Evolutionary conservation across 1,284 basidiomycete genomes (phyloP).

Genomic region (Ustilago curta): DNA sequence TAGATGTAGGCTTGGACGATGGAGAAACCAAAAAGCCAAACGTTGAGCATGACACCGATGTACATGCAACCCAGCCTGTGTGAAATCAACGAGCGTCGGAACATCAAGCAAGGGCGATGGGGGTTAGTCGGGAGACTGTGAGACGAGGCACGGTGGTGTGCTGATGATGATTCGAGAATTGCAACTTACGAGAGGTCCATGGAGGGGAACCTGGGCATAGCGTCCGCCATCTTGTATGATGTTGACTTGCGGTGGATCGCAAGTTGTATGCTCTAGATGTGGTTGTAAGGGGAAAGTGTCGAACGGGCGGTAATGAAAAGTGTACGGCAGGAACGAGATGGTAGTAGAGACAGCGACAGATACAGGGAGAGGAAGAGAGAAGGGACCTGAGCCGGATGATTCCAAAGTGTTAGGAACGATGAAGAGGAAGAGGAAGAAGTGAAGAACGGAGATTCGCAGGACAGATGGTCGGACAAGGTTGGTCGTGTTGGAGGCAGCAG

Average conservation of each 20-base stretch:
- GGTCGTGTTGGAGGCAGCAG: slow-evolving; percentile 1
- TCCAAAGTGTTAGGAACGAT: background rate
- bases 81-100: background rate
- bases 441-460: background rate
- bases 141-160: background rate
- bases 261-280: background rate
- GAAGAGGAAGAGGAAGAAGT: background rate
- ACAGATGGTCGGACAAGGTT: background rate
- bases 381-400: background rate
- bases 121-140: background rate
- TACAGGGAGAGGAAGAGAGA: background rate
- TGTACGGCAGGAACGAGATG: slow-evolving; percentile 1
- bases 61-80: slow-evolving; percentile 60
- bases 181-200: slow-evolving; percentile 45
- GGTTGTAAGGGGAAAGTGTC: background rate
- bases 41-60: slow-evolving; percentile 63
- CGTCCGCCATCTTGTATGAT: slow-evolving; percentile 28
- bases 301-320: slow-evolving; percentile 10
- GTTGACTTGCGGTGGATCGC: slow-evolving; percentile 6
- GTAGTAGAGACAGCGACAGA: background rate
- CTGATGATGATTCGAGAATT: background rate
- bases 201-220: slow-evolving; percentile 28
- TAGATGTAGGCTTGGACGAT: slow-evolving; percentile 63
- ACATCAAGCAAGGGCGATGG: no score
- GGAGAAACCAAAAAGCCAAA: slow-evolving; percentile 62